Base-by-base conservation (phyloP, 2,329 filamentous ascomycete species). In the Penicillium sp. region DNA sequence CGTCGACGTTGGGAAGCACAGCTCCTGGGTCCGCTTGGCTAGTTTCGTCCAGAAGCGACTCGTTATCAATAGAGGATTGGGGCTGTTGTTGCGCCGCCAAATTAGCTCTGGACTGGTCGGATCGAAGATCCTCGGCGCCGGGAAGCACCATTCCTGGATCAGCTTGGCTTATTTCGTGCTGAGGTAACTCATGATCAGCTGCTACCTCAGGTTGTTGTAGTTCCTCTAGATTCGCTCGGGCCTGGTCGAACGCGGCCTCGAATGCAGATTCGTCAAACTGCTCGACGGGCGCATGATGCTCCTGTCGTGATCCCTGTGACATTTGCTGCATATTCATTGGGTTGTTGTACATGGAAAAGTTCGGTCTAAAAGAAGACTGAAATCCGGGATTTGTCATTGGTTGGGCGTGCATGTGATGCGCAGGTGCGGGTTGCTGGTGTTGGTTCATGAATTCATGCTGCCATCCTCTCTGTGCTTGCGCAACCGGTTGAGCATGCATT, bases 371-470 rank as follows among this genome's bases (percentile, higher is more conserved):
- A 5, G 67, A 61, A 7, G 68, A 58, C 44, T 71, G 72, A 52
- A 72, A 69, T 19, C 58, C 61, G 24, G 48, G 58, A 40, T 59
- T 59, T 48, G 51, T 42, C 26, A 13, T 47, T 46, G 55, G 46
- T 29, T 64, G 63, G 3, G 55, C 49, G 31, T 65, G 61, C 29
- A 59, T 57, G 49, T 61, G 63, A 26, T 69, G 65, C 11, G 51
- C 45, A 11, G 66, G 65, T 13, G 58, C 52, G 48, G 56, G 58
- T 49, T 71, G 62, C 42, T 70, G 56, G 39, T 71, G 64, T 52
- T 78, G 77, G 21, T 71, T 69, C 62, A 82, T 68, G 64, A 88
- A 87, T 61, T 87, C 85, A 64, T 83, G 77, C 48, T 87, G 84
- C 86, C 86, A 87, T 74, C 77, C 75, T 60, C 70, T 63, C 29